These are phyloP conservation scores for Neofusicoccum ribis DNA, from an alignment of 2,329 filamentous ascomycete genomes.

Conservation along the genomic window DNA sequence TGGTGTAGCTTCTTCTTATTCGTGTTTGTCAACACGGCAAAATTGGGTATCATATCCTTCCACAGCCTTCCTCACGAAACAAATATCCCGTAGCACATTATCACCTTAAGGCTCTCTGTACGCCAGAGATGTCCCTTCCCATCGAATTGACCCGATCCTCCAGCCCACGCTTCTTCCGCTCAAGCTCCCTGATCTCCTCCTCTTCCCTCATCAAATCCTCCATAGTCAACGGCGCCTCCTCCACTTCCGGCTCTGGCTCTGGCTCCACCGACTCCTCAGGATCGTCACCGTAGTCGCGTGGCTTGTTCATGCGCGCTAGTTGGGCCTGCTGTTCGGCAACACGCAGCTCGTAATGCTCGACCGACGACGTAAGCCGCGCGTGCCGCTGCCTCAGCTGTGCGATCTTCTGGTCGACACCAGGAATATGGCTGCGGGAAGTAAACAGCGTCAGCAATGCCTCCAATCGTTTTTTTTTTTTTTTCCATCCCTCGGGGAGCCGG, in stretches of 20 bases:
- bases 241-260: constrained; percentile 48
- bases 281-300: constrained; percentile 58
- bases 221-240: constrained; percentile 58
- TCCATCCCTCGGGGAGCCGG: too few species aligned
- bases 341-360: constrained; percentile 76
- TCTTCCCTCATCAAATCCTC: constrained; percentile 70
- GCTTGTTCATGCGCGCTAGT: constrained; percentile 69
- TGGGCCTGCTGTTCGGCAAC: constrained; percentile 75
- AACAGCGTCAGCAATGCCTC: constrained; percentile 21
- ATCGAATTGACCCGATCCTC: constrained; percentile 67
- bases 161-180: constrained; percentile 61
- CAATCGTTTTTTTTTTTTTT: background rate
- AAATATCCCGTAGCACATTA: background rate
- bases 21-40: background rate
- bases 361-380: constrained; percentile 68
- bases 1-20: too few species aligned
- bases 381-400: constrained; percentile 69
- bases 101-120: constrained; percentile 7
- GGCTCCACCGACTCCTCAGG: constrained; percentile 42
- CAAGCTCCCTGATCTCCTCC: constrained; percentile 65
- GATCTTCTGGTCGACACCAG: constrained; percentile 77
- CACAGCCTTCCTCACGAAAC: background rate
- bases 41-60: constrained; percentile 9
- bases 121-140: constrained; percentile 58
- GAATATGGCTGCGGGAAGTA: constrained; percentile 58